Evolutionary conservation across 2,329 filamentous ascomycete genomes (phyloP).

Genomic region (Fusarium anguioides): DNA sequence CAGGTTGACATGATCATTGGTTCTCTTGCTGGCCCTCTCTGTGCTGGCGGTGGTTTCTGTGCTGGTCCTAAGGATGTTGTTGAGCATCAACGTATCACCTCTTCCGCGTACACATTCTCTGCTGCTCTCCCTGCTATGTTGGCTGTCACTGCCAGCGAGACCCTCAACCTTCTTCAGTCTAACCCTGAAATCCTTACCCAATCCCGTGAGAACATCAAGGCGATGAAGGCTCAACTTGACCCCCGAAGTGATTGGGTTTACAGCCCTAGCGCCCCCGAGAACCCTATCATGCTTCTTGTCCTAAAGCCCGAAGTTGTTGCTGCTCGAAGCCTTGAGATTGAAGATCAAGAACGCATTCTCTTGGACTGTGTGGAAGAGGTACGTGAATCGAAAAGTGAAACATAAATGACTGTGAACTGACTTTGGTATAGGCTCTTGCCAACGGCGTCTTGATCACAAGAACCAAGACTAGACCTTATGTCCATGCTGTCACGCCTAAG

Average conservation of each 20-base stretch:
- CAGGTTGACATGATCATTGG: constrained; percentile 98
- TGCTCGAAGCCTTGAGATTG: constrained; percentile 72
- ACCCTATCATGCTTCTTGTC: constrained; percentile 85
- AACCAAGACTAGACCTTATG: constrained; percentile 80
- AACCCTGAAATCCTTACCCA: constrained; percentile 83
- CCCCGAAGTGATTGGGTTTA: constrained; percentile 93
- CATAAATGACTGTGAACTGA: constrained; percentile 20
- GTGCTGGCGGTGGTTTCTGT: constrained; percentile 95
- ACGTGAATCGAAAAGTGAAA: constrained; percentile 47
- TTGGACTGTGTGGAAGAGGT: constrained; percentile 98
- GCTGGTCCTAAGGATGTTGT: constrained; percentile 91
- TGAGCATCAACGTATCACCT: constrained; percentile 94
- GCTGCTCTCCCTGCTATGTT: constrained; percentile 93
- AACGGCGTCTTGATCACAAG: constrained; percentile 92
- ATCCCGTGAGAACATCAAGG: constrained; percentile 86
- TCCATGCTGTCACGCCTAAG: constrained; percentile 70
- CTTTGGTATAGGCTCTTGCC: constrained; percentile 71
- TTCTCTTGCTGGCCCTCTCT: constrained; percentile 88
- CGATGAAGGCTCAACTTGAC: constrained; percentile 88
- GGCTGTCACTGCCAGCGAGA: constrained; percentile 95
- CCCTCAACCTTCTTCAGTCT: constrained; percentile 84
- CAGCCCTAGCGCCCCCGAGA: constrained; percentile 83
- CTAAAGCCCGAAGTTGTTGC: constrained; percentile 86
- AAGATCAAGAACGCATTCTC: constrained; percentile 86
- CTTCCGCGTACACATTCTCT: constrained; percentile 93